Conservation (phyloP, 2,329 filamentous ascomycete genomes). For the Colletotrichum sp. region DNA sequence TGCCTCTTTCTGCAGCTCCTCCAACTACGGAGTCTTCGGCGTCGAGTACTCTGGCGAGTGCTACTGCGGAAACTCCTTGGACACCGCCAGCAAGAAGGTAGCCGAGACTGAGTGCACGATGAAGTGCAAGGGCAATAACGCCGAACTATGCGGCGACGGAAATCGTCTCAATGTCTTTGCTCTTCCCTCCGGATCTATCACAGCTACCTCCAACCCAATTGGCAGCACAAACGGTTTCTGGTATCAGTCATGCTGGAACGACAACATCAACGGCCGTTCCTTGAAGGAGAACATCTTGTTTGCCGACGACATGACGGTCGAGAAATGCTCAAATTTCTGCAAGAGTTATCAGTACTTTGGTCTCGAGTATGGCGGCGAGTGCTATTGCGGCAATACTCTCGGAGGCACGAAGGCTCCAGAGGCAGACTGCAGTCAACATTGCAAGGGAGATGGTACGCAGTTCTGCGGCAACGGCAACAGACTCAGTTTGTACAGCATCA, state of each 20-base stretch:
- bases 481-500: neutral
- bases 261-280: neutral
- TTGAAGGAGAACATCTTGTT: neutral
- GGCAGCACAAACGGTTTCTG: neutral
- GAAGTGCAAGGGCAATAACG: constrained; percentile 24
- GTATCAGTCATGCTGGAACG: neutral
- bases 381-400: neutral
- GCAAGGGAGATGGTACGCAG: neutral
- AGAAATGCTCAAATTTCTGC: neutral
- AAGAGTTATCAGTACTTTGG: neutral
- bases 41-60: constrained; percentile 42
- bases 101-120: constrained; percentile 36
- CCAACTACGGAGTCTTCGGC: constrained; percentile 44
- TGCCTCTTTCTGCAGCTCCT: constrained; percentile 36
- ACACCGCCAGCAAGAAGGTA: constrained; percentile 25
- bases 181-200: neutral
- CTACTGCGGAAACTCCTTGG: constrained; percentile 40
- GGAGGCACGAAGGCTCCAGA: neutral
- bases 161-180: neutral
- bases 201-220: constrained; percentile 24
- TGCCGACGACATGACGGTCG: neutral
- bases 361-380: neutral
- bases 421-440: neutral
- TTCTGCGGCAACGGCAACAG: neutral
- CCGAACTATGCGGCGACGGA: neutral